Conservation (phyloP, 2,329 filamentous ascomycete genomes). For the Plenodomus tracheiphilus region DNA sequence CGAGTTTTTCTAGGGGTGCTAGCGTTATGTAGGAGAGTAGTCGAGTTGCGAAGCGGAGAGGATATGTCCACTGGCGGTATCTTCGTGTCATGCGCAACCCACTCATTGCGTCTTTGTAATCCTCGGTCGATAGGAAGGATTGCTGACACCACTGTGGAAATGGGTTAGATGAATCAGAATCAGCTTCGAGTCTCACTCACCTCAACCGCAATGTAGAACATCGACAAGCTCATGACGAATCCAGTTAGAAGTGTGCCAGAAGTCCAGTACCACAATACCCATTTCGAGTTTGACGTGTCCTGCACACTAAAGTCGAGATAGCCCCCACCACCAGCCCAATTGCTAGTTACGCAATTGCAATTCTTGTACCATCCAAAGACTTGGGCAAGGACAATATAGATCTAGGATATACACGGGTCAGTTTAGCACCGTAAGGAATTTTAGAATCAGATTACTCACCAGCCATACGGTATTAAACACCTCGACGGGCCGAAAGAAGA, state of each 20-base stretch:
- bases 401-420: neutral
- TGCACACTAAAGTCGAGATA: conserved; percentile 47
- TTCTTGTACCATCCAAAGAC: conserved; percentile 49
- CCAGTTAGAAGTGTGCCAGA: conserved; percentile 36
- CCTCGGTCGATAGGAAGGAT: conserved; percentile 41
- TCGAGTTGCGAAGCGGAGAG: conserved; percentile 12
- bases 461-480: conserved; percentile 45
- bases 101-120: conserved; percentile 29
- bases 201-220: conserved; percentile 45
- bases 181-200: neutral
- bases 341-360: conserved; percentile 48
- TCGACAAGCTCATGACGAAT: conserved; percentile 33
- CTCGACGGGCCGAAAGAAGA: conserved; percentile 41
- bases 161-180: neutral
- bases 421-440: neutral
- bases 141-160: conserved; percentile 40
- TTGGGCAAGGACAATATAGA: conserved; percentile 40
- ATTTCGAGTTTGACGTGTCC: conserved; percentile 34
- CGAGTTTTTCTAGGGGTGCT: conserved; percentile 16
- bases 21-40: conserved; percentile 14
- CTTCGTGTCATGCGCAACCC: conserved; percentile 32
- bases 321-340: conserved; percentile 45
- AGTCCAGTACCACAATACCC: conserved; percentile 37
- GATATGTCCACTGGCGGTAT: conserved; percentile 23
- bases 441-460: conserved; percentile 6